Conservation (phyloP, 768 basidiomycete species). For the Sutorius australiensis region DNA sequence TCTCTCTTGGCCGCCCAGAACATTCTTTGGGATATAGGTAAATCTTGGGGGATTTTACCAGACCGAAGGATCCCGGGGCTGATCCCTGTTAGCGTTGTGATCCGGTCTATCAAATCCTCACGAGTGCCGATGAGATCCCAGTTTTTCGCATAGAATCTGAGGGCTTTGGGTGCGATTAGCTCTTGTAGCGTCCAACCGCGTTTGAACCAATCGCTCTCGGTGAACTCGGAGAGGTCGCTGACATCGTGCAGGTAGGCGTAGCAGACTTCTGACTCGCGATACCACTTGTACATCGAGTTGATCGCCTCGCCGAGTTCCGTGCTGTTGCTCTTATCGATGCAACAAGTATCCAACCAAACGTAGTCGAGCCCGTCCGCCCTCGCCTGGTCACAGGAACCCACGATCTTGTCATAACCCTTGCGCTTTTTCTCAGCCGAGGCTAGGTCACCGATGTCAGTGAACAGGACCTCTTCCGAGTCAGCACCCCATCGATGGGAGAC, state of each 20-base stretch:
- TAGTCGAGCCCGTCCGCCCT: constrained; percentile 11
- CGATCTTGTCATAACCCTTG: constrained; percentile 23
- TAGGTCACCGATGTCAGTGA: constrained; percentile 21
- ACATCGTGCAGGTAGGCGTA: constrained; percentile 29
- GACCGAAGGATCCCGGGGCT: constrained; percentile 11
- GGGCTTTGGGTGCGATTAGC: constrained; percentile 25
- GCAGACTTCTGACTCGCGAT: constrained; percentile 23
- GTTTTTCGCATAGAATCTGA: constrained; percentile 26
- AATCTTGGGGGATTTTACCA: constrained; percentile 3
- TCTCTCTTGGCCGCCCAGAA: constrained; percentile 25
- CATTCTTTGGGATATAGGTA: constrained; percentile 25
- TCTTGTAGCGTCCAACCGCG: constrained; percentile 33
- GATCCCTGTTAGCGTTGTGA: constrained; percentile 18
- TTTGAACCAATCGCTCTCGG: constrained; percentile 28
- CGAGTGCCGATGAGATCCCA: constrained; percentile 22
- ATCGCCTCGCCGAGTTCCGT: constrained; percentile 30
- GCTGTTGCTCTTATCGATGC: constrained; percentile 28
- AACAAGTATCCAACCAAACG: constrained; percentile 34
- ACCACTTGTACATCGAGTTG: constrained; percentile 35
- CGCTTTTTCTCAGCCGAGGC: constrained; percentile 7
- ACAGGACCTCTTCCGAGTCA: constrained; percentile 21
- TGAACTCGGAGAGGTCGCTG: constrained; percentile 10
- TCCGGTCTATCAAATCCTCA: constrained; percentile 9
- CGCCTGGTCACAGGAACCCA: constrained; percentile 19
- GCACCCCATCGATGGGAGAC: constrained; percentile 29